Conservation (phyloP, 176 grass and related monocot species). For the Ensete ventricosum region DNA sequence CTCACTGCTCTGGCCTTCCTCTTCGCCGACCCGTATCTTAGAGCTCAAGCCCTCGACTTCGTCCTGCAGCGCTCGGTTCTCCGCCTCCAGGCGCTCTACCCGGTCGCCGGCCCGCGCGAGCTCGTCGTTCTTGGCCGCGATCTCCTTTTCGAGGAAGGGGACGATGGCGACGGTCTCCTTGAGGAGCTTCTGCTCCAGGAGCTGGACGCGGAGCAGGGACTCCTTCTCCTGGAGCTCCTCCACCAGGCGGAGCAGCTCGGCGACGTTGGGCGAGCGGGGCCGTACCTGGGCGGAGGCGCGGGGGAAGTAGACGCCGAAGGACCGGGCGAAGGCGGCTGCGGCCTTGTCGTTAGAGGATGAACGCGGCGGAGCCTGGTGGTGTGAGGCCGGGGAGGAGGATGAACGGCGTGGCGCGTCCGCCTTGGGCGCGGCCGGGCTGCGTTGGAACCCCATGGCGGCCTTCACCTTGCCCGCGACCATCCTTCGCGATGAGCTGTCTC, state of each 20-base stretch:
- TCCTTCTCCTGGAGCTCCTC: constrained; percentile 90
- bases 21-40: constrained; percentile 23
- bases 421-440: constrained; percentile 35
- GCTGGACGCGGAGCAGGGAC: constrained; percentile 66
- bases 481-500: background rate
- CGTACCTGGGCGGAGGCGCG: constrained; percentile 63
- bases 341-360: constrained; percentile 26
- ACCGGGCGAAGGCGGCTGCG: constrained; percentile 44
- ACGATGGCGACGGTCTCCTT: constrained; percentile 75
- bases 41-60: constrained; percentile 49
- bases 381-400: background rate
- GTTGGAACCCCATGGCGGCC: constrained; percentile 82
- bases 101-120: constrained; percentile 43
- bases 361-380: constrained; percentile 12
- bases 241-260: constrained; percentile 61
- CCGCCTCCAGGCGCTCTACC: constrained; percentile 38
- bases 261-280: constrained; percentile 51
- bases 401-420: background rate
- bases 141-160: constrained; percentile 75
- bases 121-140: constrained; percentile 41
- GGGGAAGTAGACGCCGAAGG: constrained; percentile 79
- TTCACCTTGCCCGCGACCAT: constrained; percentile 86
- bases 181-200: constrained; percentile 90
- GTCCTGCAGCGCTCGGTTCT: constrained; percentile 51
- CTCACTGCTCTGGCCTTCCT: constrained; percentile 22